phyloP scores from a whole-genome alignment of 2,329 filamentous ascomycete species.

The Aspergillus glaucus region DNA sequence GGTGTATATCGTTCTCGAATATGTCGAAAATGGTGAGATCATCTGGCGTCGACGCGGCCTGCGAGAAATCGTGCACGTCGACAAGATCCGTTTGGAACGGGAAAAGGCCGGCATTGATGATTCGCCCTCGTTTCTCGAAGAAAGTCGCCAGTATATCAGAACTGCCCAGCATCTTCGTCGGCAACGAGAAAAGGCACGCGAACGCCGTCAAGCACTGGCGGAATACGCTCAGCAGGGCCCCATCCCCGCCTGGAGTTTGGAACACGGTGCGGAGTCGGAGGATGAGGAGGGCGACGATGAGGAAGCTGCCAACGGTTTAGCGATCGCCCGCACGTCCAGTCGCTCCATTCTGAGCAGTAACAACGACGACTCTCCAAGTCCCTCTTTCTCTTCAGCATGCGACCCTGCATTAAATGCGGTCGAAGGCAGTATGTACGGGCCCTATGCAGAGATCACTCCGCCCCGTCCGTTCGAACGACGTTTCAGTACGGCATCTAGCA shows the following conservation, averaged over 20 bases:
- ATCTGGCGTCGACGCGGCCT: constrained; percentile 87
- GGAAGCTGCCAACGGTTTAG: constrained; percentile 32
- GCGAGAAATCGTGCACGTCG: constrained; percentile 73
- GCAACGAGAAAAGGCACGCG: constrained; percentile 52
- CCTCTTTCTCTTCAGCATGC: constrained; percentile 43
- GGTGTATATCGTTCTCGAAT: constrained; percentile 96
- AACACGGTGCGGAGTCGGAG: constrained; percentile 62
- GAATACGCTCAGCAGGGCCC: constrained; percentile 47
- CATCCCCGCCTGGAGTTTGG: constrained; percentile 73
- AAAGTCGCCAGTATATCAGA: constrained; percentile 37
- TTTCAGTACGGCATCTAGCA: constrained; percentile 72
- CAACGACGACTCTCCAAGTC: constrained; percentile 50
- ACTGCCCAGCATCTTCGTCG: constrained; percentile 30
- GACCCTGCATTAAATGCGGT: constrained; percentile 48
- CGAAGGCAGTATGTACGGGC: constrained; percentile 71
- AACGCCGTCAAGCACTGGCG: constrained; percentile 55
- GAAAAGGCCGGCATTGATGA: constrained; percentile 70
- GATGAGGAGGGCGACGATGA: constrained; percentile 26
- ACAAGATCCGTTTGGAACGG: constrained; percentile 70
- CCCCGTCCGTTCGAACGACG: constrained; percentile 55
- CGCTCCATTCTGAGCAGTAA: constrained; percentile 37
- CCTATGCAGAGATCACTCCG: constrained; percentile 52
- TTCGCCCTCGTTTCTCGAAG: constrained; percentile 48
- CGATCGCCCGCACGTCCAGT: constrained; percentile 27
- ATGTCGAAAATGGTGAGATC: constrained; percentile 89